phyloP scores from a whole-genome alignment of 176 grass and related monocot genomes.

The Coix lacrymajobi region DNA sequence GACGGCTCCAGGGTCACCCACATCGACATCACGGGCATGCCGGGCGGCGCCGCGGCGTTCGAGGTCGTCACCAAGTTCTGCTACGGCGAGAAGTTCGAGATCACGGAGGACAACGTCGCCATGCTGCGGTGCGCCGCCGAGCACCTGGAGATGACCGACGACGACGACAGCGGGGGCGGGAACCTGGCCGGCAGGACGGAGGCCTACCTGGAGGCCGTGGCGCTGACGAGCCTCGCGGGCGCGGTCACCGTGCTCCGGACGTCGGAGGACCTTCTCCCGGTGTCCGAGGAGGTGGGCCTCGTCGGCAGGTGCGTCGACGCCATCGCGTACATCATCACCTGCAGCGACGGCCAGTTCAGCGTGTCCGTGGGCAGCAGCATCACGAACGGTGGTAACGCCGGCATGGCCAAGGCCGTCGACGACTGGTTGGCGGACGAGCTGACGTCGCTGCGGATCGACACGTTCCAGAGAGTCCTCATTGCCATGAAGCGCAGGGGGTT shows the following conservation, averaged over 20 bases:
- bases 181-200: constrained; percentile 59
- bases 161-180: constrained; percentile 46
- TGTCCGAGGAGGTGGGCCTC: constrained; percentile 57
- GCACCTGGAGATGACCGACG: constrained; percentile 88
- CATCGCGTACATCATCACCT: constrained; percentile 58
- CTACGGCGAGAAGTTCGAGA: constrained; percentile 69
- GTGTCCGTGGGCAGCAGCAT: background rate
- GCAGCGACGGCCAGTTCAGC: constrained; percentile 30
- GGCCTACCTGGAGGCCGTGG: constrained; percentile 58
- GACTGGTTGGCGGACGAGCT: constrained; percentile 86
- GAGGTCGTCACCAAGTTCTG: constrained; percentile 70
- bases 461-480: constrained; percentile 67
- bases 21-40: constrained; percentile 56
- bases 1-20: constrained; percentile 6
- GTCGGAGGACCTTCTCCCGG: constrained; percentile 67
- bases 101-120: constrained; percentile 69
- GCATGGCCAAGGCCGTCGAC: constrained; percentile 36
- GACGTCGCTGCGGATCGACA: constrained; percentile 64
- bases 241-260: constrained; percentile 66
- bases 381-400: background rate
- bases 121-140: constrained; percentile 72
- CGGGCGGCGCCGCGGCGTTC: constrained; percentile 64
- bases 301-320: constrained; percentile 65
- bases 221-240: constrained; percentile 52
- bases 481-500: constrained; percentile 82